Conservation (phyloP, 176 grass and related monocot species). For the Musa acuminata region DNA sequence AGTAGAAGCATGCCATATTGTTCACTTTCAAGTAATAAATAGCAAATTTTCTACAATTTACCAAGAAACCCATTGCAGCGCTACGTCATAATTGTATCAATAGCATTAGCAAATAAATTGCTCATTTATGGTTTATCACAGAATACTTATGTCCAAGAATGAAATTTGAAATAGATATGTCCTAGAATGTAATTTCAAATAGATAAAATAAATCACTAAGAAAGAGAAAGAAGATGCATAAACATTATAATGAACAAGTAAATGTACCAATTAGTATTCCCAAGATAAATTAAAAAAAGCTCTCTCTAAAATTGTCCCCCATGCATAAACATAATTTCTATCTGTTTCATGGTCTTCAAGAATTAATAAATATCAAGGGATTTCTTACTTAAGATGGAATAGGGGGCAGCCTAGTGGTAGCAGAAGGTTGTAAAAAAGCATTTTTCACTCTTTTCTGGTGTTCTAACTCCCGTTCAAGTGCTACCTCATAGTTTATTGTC, state of each 20-base stretch:
- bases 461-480: slow-evolving; percentile 1
- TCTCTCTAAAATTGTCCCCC: neutral
- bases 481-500: neutral
- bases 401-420: neutral
- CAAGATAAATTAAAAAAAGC: neutral
- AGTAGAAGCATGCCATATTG: neutral
- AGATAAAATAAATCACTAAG: neutral
- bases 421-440: neutral
- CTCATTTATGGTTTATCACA: neutral
- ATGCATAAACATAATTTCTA: neutral
- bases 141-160: neutral
- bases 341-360: neutral
- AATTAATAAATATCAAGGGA: neutral
- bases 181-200: neutral
- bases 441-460: neutral
- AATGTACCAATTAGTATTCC: neutral
- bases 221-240: neutral
- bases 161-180: neutral
- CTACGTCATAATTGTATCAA: too few relatives aligned
- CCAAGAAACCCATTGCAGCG: neutral
- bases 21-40: neutral
- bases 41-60: neutral
- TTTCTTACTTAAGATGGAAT: slow-evolving; percentile 1
- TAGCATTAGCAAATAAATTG: too few relatives aligned
- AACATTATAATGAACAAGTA: neutral